phyloP scores from a whole-genome alignment of 2,329 filamentous ascomycete species.

The Epichloe bromicola region DNA sequence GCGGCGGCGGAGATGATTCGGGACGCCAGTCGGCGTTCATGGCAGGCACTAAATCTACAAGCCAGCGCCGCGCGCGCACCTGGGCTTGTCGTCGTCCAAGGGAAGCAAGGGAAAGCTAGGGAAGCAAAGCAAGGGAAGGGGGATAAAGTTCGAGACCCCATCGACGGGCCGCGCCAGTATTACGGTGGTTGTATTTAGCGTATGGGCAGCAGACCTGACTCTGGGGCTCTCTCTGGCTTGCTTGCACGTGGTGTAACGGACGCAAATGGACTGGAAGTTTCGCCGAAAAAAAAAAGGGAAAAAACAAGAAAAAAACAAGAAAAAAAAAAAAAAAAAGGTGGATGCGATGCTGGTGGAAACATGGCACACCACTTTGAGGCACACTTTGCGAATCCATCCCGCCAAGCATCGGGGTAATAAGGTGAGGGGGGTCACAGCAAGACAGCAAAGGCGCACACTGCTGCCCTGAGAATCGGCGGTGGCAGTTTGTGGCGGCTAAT shows the following conservation, averaged over 20 bases:
- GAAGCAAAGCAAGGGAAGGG: too few relatives aligned
- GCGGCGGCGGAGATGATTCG: too few relatives aligned
- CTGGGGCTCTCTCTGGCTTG: too few relatives aligned
- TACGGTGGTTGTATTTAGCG: too few relatives aligned
- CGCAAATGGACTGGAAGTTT: not conserved
- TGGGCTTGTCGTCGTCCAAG: not conserved
- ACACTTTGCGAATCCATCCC: not conserved
- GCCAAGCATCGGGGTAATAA: too few relatives aligned
- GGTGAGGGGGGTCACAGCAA: too few relatives aligned
- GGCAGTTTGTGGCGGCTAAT: too few relatives aligned
- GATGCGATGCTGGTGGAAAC: not conserved
- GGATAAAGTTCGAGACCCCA: not conserved
- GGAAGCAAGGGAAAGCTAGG: not conserved
- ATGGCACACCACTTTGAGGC: too few relatives aligned
- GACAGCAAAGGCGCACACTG: too few relatives aligned
- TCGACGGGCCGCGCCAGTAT: not conserved
- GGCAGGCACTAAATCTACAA: not conserved
- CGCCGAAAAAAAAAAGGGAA: not conserved
- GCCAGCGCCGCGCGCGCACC: not conserved
- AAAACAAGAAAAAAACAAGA: not conserved
- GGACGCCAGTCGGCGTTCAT: not conserved
- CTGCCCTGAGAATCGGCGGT: too few relatives aligned
- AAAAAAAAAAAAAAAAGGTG: not conserved
- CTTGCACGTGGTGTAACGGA: not conserved
- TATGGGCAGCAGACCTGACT: not conserved